Evolutionary conservation across 495 filamentous ascomycete species (phyloP).

Genomic region (Lepraria neglecta): DNA sequence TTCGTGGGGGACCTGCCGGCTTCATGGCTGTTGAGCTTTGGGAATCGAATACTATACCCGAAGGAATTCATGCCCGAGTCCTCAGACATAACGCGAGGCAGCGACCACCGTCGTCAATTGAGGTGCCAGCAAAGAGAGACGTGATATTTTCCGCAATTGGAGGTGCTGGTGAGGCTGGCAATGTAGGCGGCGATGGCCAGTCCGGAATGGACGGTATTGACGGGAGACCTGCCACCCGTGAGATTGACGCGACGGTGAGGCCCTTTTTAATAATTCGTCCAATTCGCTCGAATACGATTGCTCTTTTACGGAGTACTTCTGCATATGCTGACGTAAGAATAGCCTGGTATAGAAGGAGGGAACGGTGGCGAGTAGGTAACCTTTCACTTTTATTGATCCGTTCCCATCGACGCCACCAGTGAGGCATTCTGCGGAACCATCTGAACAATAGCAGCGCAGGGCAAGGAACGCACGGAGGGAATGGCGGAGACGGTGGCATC

Average conservation of each 20-base stretch:
- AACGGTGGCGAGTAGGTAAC: constrained; percentile 8
- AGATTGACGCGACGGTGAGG: constrained; percentile 15
- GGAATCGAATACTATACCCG: neutral
- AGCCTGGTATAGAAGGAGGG: constrained; percentile 11
- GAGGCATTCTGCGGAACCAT: neutral
- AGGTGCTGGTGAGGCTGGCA: constrained; percentile 19
- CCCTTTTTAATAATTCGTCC: neutral
- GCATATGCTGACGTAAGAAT: neutral
- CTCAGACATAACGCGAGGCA: neutral
- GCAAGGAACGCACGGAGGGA: constrained; percentile 23
- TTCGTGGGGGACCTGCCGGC: neutral
- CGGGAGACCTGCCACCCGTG: neutral
- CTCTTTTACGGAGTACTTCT: neutral
- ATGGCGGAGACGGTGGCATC: constrained; percentile 24
- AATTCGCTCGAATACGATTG: too few relatives aligned
- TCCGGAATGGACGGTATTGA: constrained; percentile 18
- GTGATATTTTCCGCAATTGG: constrained; percentile 17
- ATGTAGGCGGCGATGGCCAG: constrained; percentile 18
- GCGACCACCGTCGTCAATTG: constrained; percentile 10
- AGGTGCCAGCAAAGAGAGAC: constrained; percentile 11
- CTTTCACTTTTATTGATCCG: neutral
- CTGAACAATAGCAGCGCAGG: constrained; percentile 21
- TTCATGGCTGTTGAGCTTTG: constrained; percentile 10
- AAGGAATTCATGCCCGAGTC: neutral
- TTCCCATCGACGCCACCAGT: neutral